phyloP scores from a whole-genome alignment of 1,284 basidiomycete genomes.

The Thelephora terrestris region DNA sequence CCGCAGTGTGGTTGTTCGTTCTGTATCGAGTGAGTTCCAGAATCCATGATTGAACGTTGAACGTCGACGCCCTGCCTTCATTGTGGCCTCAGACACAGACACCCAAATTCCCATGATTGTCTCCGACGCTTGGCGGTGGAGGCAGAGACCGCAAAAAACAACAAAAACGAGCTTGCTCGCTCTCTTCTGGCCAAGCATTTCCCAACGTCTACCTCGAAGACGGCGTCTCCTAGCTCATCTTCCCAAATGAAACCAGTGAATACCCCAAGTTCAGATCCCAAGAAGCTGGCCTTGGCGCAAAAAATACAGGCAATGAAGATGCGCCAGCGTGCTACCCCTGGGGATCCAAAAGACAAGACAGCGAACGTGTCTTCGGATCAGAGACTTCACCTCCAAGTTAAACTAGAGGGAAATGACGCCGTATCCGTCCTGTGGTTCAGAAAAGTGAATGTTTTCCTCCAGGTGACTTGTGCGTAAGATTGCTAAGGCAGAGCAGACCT shows the following conservation, averaged over 20 bases:
- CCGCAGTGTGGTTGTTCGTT: constrained; percentile 44
- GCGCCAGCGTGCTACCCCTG: constrained; percentile 55
- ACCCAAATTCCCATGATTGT: constrained; percentile 47
- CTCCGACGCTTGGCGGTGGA: constrained; percentile 7
- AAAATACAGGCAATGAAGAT: constrained; percentile 63
- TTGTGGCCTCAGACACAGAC: constrained; percentile 41
- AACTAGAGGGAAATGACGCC: constrained; percentile 20
- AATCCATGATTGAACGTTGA: neutral
- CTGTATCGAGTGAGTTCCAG: constrained; percentile 43
- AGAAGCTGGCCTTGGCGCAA: constrained; percentile 41
- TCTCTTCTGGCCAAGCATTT: constrained; percentile 49
- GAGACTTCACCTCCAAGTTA: constrained; percentile 45
- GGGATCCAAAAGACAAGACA: constrained; percentile 43
- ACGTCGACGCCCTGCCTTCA: neutral
- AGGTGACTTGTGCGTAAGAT: neutral
- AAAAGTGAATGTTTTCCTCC: constrained; percentile 35
- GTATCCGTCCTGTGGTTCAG: constrained; percentile 49
- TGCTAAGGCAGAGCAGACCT: constrained; percentile 18
- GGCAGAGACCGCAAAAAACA: constrained; percentile 9
- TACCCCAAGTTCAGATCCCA: constrained; percentile 37
- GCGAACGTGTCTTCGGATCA: constrained; percentile 37
- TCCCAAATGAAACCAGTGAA: constrained; percentile 11
- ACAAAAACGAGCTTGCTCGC: constrained; percentile 39
- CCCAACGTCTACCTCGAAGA: constrained; percentile 19
- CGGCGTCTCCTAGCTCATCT: constrained; percentile 12